These are phyloP conservation scores for Exophiala calicioides DNA, from an alignment of 2,329 filamentous ascomycete species.

Conservation along the genomic window DNA sequence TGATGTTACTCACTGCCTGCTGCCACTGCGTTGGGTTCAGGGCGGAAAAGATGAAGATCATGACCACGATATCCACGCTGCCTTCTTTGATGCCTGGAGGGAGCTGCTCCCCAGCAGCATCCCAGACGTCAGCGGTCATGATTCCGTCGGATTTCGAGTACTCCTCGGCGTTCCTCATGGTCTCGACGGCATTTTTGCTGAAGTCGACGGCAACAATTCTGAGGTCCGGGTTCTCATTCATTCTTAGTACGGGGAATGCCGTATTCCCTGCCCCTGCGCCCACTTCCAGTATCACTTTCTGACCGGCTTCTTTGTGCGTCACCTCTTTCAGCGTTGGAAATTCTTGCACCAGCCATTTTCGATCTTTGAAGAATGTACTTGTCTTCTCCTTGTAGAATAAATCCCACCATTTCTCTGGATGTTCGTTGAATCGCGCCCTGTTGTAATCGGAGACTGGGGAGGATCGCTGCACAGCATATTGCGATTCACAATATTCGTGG, in stretches of 20 bases:
- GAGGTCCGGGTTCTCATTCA: slow-evolving; percentile 78
- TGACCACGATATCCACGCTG: slow-evolving; percentile 86
- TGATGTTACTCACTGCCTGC: slow-evolving; percentile 77
- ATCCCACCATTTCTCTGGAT: slow-evolving; percentile 97
- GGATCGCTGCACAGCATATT: slow-evolving; percentile 81
- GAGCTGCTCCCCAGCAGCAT: slow-evolving; percentile 69
- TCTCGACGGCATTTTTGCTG: slow-evolving; percentile 88
- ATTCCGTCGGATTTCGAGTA: slow-evolving; percentile 63
- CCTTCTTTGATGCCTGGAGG: slow-evolving; percentile 75
- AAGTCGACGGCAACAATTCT: slow-evolving; percentile 95
- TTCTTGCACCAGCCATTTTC: slow-evolving; percentile 95
- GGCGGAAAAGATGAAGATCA: slow-evolving; percentile 98
- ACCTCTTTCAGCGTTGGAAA: slow-evolving; percentile 84
- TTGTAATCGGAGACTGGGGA: slow-evolving; percentile 92
- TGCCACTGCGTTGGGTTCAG: slow-evolving; percentile 82
- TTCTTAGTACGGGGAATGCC: slow-evolving; percentile 82
- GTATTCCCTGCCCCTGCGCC: slow-evolving; percentile 96
- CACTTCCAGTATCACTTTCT: slow-evolving; percentile 77
- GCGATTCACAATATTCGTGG: slow-evolving; percentile 78
- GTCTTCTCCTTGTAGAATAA: slow-evolving; percentile 98
- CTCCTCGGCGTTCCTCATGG: slow-evolving; percentile 78
- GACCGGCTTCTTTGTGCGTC: slow-evolving; percentile 68
- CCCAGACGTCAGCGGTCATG: slow-evolving; percentile 94
- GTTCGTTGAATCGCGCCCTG: slow-evolving; percentile 80
- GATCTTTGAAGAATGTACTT: slow-evolving; percentile 96